phyloP scores from a whole-genome alignment of 768 basidiomycete species.

The Omphalotus guepiniiformis region DNA sequence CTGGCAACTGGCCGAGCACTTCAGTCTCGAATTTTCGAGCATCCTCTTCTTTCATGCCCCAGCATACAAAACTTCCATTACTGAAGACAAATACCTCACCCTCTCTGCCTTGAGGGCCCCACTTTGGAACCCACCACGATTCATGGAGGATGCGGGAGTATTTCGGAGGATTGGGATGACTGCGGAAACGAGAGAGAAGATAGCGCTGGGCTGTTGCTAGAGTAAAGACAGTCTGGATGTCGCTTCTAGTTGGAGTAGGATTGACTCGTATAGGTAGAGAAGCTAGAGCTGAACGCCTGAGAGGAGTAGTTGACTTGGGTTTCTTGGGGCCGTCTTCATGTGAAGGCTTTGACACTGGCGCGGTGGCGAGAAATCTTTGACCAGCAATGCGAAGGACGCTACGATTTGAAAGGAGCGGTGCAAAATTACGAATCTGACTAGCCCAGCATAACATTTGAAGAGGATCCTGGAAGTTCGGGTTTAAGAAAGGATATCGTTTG shows the following conservation, averaged over 20 bases:
- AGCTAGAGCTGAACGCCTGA: slow-evolving; percentile 78
- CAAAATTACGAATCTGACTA: too few species aligned
- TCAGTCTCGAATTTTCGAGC: slow-evolving; percentile 64
- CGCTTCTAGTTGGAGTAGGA: slow-evolving; percentile 79
- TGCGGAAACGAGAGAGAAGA: slow-evolving; percentile 57
- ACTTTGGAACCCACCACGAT: slow-evolving; percentile 75
- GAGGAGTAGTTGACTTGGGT: slow-evolving; percentile 77
- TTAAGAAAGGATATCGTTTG: too few species aligned
- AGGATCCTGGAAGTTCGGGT: too few species aligned
- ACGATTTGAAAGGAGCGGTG: too few species aligned
- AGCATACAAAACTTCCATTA: slow-evolving; percentile 87
- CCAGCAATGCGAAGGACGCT: too few species aligned
- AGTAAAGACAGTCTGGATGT: slow-evolving; percentile 77
- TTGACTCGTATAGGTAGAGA: slow-evolving; percentile 84
- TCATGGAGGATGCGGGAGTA: slow-evolving; percentile 64
- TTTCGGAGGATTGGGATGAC: slow-evolving; percentile 45
- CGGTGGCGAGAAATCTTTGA: too few species aligned
- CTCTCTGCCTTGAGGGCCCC: slow-evolving; percentile 49
- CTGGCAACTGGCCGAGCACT: slow-evolving; percentile 48
- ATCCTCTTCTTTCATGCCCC: slow-evolving; percentile 79
- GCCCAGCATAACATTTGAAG: too few species aligned
- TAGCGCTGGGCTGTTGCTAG: slow-evolving; percentile 86
- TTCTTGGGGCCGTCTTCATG: too few species aligned
- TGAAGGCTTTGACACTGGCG: too few species aligned
- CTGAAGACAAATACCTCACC: slow-evolving; percentile 89